phyloP scores from a whole-genome alignment of 768 basidiomycete species.

The Suillus weaverae region DNA sequence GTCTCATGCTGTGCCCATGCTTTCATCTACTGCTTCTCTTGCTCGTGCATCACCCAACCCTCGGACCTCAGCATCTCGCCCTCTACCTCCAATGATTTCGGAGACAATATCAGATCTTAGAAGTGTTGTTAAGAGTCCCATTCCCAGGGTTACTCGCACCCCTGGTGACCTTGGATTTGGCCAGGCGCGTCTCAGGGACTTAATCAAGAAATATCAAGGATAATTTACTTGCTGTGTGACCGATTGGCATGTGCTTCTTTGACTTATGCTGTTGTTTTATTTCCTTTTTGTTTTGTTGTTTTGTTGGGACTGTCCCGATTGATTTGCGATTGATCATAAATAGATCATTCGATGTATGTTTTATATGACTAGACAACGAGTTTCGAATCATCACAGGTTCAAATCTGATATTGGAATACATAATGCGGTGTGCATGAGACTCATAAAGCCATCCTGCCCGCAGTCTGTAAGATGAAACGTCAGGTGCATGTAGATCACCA shows the following conservation, averaged over 20 bases:
- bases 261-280: background rate
- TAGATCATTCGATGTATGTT: constrained; percentile 10
- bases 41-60: constrained; percentile 44
- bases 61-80: constrained; percentile 20
- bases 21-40: constrained; percentile 77
- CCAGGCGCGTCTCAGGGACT: constrained; percentile 70
- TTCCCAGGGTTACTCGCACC: constrained; percentile 15
- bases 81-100: constrained; percentile 38
- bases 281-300: background rate
- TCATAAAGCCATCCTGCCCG: constrained; percentile 19
- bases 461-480: constrained; percentile 20
- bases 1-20: constrained; percentile 68
- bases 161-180: constrained; percentile 66
- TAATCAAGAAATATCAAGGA: constrained; percentile 81
- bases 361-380: background rate
- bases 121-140: constrained; percentile 13
- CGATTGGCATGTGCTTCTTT: background rate
- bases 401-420: background rate
- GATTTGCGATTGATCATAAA: constrained; percentile 7
- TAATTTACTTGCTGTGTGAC: constrained; percentile 7
- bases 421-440: background rate
- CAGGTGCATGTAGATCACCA: background rate
- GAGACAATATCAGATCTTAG: constrained; percentile 28
- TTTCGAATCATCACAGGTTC: background rate
- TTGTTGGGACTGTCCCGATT: background rate